phyloP scores from a whole-genome alignment of 371 early-diverging fungal genomes.

The Mortierella sp. region DNA sequence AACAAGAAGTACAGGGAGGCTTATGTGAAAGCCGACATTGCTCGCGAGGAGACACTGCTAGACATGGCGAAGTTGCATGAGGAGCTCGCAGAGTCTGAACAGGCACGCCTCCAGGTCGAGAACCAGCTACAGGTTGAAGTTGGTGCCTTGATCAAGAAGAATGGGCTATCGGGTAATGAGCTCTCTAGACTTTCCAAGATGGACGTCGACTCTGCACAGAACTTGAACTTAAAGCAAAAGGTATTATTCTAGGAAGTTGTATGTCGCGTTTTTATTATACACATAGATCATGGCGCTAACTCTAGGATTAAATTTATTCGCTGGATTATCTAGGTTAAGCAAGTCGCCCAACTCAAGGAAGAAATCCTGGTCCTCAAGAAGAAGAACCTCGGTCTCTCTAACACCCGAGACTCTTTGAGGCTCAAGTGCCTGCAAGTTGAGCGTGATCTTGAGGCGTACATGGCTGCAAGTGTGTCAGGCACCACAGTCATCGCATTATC shows the following conservation, averaged over 20 bases:
- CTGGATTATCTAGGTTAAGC: constrained; percentile 56
- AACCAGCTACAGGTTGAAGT: constrained; percentile 48
- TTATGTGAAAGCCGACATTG: constrained; percentile 48
- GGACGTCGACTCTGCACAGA: constrained; percentile 45
- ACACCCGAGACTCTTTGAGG: constrained; percentile 59
- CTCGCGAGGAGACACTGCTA: constrained; percentile 48
- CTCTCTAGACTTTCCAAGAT: constrained; percentile 48
- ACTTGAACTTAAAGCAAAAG: constrained; percentile 45
- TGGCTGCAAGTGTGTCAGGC: constrained; percentile 21
- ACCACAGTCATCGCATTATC: neutral
- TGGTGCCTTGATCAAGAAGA: constrained; percentile 43
- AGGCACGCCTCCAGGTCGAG: constrained; percentile 28
- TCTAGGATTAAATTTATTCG: too few relatives aligned
- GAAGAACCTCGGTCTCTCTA: constrained; percentile 59
- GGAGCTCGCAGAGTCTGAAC: constrained; percentile 43
- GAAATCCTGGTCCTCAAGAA: constrained; percentile 64
- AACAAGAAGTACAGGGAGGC: constrained; percentile 45
- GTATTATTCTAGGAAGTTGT: constrained; percentile 4
- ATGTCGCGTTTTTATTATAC: too few relatives aligned
- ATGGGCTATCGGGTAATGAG: constrained; percentile 22
- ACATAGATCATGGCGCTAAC: too few relatives aligned
- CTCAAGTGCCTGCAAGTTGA: constrained; percentile 61
- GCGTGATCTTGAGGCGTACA: constrained; percentile 65
- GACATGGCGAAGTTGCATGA: constrained; percentile 54
- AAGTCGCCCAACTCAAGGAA: constrained; percentile 65